Evolutionary conservation across 257 asterid species (phyloP).

Genomic region (Anisodus acutangulus): DNA sequence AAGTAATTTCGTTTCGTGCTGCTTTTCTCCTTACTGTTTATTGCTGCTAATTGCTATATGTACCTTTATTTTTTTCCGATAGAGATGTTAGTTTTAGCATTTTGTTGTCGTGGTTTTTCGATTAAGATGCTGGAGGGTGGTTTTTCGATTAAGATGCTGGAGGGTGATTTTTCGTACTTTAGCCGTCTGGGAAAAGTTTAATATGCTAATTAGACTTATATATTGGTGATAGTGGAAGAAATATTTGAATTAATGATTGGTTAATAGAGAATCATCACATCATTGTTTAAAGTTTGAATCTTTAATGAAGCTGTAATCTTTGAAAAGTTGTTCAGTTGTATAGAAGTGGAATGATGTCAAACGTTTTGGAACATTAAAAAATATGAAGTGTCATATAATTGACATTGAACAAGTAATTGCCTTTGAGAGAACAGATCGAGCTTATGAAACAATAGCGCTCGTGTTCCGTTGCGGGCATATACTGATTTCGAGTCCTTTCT

Average conservation of each 20-base stretch:
- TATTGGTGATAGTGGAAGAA: neutral
- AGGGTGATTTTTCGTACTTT: neutral
- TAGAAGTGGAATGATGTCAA: neutral
- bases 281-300: neutral
- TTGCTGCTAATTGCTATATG: neutral
- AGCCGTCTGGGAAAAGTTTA: neutral
- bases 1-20: slow-evolving; percentile 31
- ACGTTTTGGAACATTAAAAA: neutral
- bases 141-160: neutral
- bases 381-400: neutral
- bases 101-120: neutral
- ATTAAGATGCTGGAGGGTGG: neutral
- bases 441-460: too few species aligned
- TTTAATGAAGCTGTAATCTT: neutral
- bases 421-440: too few species aligned
- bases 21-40: too few species aligned
- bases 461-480: too few species aligned
- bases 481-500: too few species aligned
- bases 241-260: neutral
- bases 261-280: neutral
- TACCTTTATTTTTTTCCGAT: too few species aligned
- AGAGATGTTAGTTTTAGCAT: neutral
- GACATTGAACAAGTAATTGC: neutral
- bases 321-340: neutral
- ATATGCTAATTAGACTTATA: neutral